Evolutionary conservation across 2,329 filamentous ascomycete genomes (phyloP).

Genomic region (Diaporthe batatas): DNA sequence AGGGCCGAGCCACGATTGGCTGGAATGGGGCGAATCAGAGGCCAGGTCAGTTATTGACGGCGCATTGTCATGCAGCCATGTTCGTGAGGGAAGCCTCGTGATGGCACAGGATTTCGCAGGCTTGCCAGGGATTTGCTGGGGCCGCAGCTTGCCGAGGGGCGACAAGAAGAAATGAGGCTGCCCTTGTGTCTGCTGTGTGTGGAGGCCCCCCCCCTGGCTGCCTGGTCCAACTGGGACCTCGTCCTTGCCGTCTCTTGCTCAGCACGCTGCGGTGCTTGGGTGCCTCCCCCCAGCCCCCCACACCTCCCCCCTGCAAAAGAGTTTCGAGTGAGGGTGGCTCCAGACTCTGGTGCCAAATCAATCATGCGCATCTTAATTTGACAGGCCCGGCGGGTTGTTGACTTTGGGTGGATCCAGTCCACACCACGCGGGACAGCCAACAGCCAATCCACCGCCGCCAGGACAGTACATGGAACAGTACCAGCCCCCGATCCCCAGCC

Average conservation of each 20-base stretch:
- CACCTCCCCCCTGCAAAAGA: constrained; percentile 26
- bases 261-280: constrained; percentile 17
- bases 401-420: constrained; percentile 30
- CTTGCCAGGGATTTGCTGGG: constrained; percentile 39
- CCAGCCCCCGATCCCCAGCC: constrained; percentile 31
- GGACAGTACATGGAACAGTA: constrained; percentile 31
- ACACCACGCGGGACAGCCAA: constrained; percentile 18
- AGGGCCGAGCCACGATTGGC: constrained; percentile 24
- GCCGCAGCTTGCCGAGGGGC: constrained; percentile 38
- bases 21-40: constrained; percentile 37
- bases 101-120: constrained; percentile 37
- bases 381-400: constrained; percentile 39
- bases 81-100: constrained; percentile 41
- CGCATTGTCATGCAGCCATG: constrained; percentile 37
- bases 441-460: constrained; percentile 22
- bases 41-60: constrained; percentile 32
- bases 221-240: constrained; percentile 8
- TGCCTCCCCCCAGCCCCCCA: constrained; percentile 11
- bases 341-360: constrained; percentile 41
- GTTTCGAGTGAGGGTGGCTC: constrained; percentile 41
- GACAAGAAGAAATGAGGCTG: constrained; percentile 39
- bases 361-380: constrained; percentile 43
- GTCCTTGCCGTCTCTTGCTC: constrained; percentile 10
- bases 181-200: constrained; percentile 32
- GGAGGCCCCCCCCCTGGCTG: constrained; percentile 19